phyloP scores from a whole-genome alignment of 148 eudicot genomes.

The Chenopodium suecicum region DNA sequence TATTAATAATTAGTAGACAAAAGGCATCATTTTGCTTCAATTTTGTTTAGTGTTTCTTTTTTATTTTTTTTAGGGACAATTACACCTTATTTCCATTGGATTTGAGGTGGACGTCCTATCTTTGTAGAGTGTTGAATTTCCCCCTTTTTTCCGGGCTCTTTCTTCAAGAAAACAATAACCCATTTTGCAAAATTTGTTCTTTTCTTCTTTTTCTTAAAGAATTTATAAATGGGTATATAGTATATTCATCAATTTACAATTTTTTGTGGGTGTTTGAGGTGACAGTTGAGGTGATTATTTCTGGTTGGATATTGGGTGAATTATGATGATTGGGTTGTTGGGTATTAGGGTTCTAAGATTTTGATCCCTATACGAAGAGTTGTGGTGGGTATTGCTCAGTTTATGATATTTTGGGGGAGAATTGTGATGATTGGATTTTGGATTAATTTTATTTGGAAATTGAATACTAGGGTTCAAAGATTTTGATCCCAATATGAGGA shows the following conservation, averaged over 20 bases:
- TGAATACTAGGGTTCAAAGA: background rate
- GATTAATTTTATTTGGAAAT: background rate
- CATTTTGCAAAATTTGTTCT: slow-evolving; percentile 12
- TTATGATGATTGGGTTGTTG: too few relatives aligned
- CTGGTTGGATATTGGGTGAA: background rate
- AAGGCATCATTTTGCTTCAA: slow-evolving; percentile 20
- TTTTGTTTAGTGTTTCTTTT: slow-evolving; percentile 6
- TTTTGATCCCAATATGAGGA: background rate
- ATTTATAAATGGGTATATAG: background rate
- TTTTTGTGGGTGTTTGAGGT: too few relatives aligned
- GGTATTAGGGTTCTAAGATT: background rate
- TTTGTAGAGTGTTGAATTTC: slow-evolving; percentile 10
- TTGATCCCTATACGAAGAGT: background rate
- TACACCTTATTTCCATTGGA: slow-evolving; percentile 24
- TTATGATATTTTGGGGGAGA: background rate
- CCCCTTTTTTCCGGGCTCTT: slow-evolving; percentile 21
- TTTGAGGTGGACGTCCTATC: slow-evolving; percentile 24
- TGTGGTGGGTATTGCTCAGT: background rate
- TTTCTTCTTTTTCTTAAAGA: background rate
- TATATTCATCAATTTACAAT: too few relatives aligned
- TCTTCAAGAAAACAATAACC: slow-evolving; percentile 1
- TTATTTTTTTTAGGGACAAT: background rate
- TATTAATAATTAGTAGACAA: slow-evolving; percentile 12
- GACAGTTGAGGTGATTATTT: background rate
- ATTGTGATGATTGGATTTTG: background rate